Base-by-base conservation (phyloP, 2,329 filamentous ascomycete species). In the Tolypocladium amazonense region DNA sequence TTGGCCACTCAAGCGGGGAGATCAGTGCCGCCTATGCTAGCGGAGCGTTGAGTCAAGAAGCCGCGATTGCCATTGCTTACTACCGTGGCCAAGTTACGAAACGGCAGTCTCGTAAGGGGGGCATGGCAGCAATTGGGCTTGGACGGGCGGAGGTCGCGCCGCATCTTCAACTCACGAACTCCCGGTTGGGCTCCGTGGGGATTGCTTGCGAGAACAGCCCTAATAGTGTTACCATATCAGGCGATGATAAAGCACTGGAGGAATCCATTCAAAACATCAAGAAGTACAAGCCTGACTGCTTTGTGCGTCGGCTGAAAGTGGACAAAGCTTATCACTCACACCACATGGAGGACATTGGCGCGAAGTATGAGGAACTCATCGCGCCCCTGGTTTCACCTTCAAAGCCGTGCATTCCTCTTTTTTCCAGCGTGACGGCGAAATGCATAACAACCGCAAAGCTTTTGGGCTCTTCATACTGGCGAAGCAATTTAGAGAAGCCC, bases 21-120 rank as follows among this genome's bases (percentile, higher is more conserved):
- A 75, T 76, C 15, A 71, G 72, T 5, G 75, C 75, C 1, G 75
- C 69, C 0, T 76, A 74, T 54, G 63, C 65, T 27, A 62, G 64
- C 0, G 65, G 63, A 6, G 60, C 59, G 1, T 23, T 70, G 1
- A 61, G 60, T 0, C 54, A 60, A 15, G 54, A 64, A 4, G 63
- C 68, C 25, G 72, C 72, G 1, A 67, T 74, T 12, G 61, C 62
- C 1, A 60, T 67, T 4, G 65, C 70, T 0, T 74, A 71, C 58
- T 68, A 68, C 56, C 58, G 62, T 18, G 61, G 58, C 11, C n/a
- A n/a, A 8, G 56, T 53, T 5, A 57, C 61, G 15, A 56, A 47
- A n/a, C 18, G 30, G 5, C 39, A 56, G 37, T 39, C 20, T n/a
- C 23, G 41, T 62, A 3, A 60, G 25, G 54, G 47, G 20, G 56